Conservation (phyloP, 306 rosid genomes). For the Dryas alaskensis region DNA sequence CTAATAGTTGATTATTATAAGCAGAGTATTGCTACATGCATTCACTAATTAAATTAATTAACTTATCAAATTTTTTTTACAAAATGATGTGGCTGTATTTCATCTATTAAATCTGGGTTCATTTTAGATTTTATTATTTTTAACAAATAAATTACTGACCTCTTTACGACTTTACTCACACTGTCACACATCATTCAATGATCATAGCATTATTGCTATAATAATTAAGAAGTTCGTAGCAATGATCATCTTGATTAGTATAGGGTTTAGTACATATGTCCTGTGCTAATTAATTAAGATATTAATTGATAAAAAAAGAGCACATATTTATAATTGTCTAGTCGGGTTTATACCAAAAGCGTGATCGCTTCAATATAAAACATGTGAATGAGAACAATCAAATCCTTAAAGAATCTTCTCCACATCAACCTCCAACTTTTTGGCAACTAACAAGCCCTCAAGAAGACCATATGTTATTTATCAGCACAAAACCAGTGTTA, state of each 20-base stretch:
- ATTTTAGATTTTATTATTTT: too few species aligned
- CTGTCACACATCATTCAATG: too few species aligned
- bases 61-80: too few species aligned
- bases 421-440: constrained; percentile 46
- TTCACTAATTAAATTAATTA: too few species aligned
- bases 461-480: background rate
- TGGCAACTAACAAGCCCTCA: constrained; percentile 40
- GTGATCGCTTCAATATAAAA: constrained; percentile 34
- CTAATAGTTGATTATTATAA: constrained; percentile 4
- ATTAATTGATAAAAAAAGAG: background rate
- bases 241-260: background rate
- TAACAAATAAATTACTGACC: too few species aligned
- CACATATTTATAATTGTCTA: background rate
- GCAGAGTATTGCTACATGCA: too few species aligned
- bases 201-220: too few species aligned
- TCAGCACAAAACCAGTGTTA: background rate
- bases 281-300: constrained; percentile 4
- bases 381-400: constrained; percentile 51
- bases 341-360: constrained; percentile 11
- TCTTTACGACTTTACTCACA: too few species aligned
- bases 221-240: background rate
- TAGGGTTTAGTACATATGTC: background rate
- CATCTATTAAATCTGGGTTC: too few species aligned
- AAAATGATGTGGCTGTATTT: too few species aligned
- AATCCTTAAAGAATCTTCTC: constrained; percentile 42